These are phyloP conservation scores for Hibiscus tridactylites DNA, from an alignment of 345 rosid species.

Conservation along the genomic window DNA sequence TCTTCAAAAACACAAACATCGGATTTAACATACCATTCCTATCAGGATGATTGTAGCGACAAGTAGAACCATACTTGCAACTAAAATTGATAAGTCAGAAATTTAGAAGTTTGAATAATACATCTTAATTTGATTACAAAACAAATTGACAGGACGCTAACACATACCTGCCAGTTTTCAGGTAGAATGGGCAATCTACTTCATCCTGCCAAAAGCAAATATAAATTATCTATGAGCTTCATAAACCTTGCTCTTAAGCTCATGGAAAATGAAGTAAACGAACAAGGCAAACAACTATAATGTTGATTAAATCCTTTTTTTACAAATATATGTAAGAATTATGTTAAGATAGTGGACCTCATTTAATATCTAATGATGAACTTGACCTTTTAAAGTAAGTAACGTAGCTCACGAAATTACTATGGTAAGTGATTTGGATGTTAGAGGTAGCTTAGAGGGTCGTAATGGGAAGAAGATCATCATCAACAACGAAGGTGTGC, in stretches of 20 bases:
- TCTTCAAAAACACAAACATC: neutral
- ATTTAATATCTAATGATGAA: neutral
- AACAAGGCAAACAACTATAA: neutral
- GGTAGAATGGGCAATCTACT: constrained; percentile 86
- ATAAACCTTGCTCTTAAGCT: neutral
- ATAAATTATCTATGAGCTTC: neutral
- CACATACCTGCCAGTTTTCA: constrained; percentile 88
- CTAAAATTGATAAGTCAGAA: constrained; percentile 29
- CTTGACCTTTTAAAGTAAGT: neutral
- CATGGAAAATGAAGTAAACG: neutral
- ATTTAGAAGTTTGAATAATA: neutral
- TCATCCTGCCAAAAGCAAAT: constrained; percentile 55
- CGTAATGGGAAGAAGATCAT: neutral
- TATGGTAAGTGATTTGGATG: neutral
- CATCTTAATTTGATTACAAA: neutral
- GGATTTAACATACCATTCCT: constrained; percentile 49
- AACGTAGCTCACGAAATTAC: neutral
- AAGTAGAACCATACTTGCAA: constrained; percentile 90
- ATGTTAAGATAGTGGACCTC: neutral
- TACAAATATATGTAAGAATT: neutral
- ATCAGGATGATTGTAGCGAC: constrained; percentile 97
- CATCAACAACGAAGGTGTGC: neutral
- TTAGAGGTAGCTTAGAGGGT: neutral
- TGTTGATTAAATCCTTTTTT: neutral
- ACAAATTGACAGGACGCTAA: neutral